A percentile compares a stretch with the other conserved stretches of the same genome.
Conservation (phyloP, 2,329 filamentous ascomycete genomes). For the Moelleriella libera region DNA sequence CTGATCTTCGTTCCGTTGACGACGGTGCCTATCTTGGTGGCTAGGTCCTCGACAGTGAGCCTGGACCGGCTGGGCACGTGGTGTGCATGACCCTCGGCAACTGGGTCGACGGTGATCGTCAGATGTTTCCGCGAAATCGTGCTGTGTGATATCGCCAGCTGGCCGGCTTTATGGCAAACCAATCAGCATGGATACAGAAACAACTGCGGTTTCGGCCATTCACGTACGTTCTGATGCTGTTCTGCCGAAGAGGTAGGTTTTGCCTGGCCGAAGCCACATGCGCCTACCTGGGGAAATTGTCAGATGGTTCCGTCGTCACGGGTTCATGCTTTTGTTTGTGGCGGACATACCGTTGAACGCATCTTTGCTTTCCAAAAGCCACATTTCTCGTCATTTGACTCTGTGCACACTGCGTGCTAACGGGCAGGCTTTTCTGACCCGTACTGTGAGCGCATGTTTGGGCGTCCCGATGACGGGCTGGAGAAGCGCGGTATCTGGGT, state of each 20-base stretch:
- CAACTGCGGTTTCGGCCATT: neutral
- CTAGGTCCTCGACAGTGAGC: conserved; percentile 61
- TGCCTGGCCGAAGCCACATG: conserved; percentile 76
- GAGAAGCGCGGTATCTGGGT: neutral
- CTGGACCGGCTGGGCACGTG: conserved; percentile 51
- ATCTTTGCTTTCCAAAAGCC: conserved; percentile 47
- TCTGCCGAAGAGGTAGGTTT: conserved; percentile 74
- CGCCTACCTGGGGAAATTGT: conserved; percentile 24
- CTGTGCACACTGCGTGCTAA: neutral
- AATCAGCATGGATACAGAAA: neutral
- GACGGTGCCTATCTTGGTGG: conserved; percentile 73
- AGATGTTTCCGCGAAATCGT: conserved; percentile 84
- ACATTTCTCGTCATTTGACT: conserved; percentile 29
- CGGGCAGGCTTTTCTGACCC: neutral
- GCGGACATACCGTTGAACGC: conserved; percentile 28
- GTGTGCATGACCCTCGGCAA: conserved; percentile 51
- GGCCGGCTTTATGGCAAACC: conserved; percentile 33
- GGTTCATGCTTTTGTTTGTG: neutral
- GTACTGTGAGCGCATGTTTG: neutral
- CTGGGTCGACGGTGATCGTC: conserved; percentile 55
- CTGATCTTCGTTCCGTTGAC: conserved; percentile 62
- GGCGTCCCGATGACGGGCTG: neutral
- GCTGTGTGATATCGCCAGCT: conserved; percentile 59
- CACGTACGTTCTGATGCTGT: conserved; percentile 48
- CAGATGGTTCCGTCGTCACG: conserved; percentile 1